Base-by-base conservation (phyloP, 2,329 filamentous ascomycete species). In the Colletotrichum neosansevieriae region DNA sequence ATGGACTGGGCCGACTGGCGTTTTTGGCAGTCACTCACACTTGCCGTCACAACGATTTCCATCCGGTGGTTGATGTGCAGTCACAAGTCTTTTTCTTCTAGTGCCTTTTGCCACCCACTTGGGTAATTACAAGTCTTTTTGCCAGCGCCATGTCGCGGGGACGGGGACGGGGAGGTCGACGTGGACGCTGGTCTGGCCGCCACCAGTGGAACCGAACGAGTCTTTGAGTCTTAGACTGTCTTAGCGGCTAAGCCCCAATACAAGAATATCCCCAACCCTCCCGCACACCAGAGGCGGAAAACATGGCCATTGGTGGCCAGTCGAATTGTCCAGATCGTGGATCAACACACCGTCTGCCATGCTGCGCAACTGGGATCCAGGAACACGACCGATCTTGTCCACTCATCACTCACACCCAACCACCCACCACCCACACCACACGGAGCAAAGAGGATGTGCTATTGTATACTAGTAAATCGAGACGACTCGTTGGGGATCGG, bases 341-440 rank as follows among this genome's bases (percentile, higher is more conserved):
- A 45, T 49, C 51, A 19, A 17, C 45, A 19, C 32, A 49, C 19
- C 51, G 49, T 49, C 58, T 45, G 36, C 45, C 40, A 42, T 47
- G 54, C 45, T 45, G 56, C 24, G 15, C 3, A 21, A 34, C 65
- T 32, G 40, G 65, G 65, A 68, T 68, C 65, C 65, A 68, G 65
- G 65, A 65, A 68, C 65, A 44, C 49, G 34, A 44, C 53, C 53
- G 17, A 56, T 21, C 21, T 21, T 21, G 4, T 21, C 21, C 21
- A 21, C 21, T 21, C 21, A 21, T 21, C 21, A 21, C 21, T 21
- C 21, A 21, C 21, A 21, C 21, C 21, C 21, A 21, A 21, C 21
- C 21, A 21, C 21, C 21, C 21, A 21, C 21, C 21, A 21, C 21
- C 21, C 21, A 21, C 21, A 21, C 21, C 21, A 21, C 21, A 21